These are phyloP conservation scores for Porogramme epimiltina DNA, from an alignment of 1,284 basidiomycete species.

Conservation along the genomic window DNA sequence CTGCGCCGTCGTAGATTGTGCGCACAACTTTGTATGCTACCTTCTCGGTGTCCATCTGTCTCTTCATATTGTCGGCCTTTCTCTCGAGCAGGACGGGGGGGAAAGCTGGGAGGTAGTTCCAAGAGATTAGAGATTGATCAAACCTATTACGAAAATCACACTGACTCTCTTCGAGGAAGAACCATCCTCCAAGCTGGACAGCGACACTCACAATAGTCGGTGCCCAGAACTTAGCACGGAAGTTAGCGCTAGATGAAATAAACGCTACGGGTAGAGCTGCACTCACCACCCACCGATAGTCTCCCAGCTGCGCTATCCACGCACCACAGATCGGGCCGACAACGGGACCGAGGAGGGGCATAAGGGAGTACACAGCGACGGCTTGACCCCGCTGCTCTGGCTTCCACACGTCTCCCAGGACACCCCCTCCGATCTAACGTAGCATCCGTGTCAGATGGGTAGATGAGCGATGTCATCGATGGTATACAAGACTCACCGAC, in stretches of 20 bases:
- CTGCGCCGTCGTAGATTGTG: slow-evolving; percentile 28
- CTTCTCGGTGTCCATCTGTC: slow-evolving; percentile 37
- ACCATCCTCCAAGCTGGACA: slow-evolving; percentile 41
- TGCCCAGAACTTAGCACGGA: slow-evolving; percentile 38
- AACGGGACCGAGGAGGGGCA: slow-evolving; percentile 45
- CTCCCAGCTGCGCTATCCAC: slow-evolving; percentile 42
- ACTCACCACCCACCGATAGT: slow-evolving; percentile 41
- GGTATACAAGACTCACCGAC: slow-evolving; percentile 38
- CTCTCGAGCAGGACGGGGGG: slow-evolving; percentile 46
- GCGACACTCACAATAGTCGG: slow-evolving; percentile 39
- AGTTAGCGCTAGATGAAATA: not conserved
- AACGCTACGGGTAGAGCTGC: not conserved
- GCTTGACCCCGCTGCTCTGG: slow-evolving; percentile 48
- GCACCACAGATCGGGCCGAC: slow-evolving; percentile 43
- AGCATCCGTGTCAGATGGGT: not conserved
- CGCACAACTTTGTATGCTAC: slow-evolving; percentile 22
- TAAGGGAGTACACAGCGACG: slow-evolving; percentile 49
- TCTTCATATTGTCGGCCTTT: slow-evolving; percentile 42
- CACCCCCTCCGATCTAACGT: slow-evolving; percentile 43
- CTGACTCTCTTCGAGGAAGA: slow-evolving; percentile 47
- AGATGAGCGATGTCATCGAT: not conserved
- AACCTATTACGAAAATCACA: not conserved
- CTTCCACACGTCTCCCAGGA: slow-evolving; percentile 51
- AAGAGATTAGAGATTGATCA: not conserved
- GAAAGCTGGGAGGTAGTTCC: slow-evolving; percentile 34